These are phyloP conservation scores for Phlyctochytrium planicorne DNA, from an alignment of 192 early-diverging fungal species.

Conservation along the genomic window DNA sequence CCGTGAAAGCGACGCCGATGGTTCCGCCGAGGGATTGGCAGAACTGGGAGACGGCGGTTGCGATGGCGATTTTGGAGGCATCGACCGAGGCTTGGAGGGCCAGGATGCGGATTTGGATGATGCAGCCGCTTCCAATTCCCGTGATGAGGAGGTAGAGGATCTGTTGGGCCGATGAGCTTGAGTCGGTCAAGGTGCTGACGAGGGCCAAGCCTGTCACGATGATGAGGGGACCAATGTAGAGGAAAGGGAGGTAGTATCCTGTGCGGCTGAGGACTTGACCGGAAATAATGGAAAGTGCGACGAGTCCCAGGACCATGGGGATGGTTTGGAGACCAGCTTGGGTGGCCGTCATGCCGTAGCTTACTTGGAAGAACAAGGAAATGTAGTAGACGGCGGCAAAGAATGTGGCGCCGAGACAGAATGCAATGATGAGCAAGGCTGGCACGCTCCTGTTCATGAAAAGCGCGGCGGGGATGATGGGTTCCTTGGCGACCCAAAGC, in stretches of 20 bases:
- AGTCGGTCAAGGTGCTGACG: slow-evolving; percentile 55
- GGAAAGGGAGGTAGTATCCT: slow-evolving; percentile 61
- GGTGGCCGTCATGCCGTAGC: slow-evolving; percentile 72
- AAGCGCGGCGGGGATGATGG: slow-evolving; percentile 70
- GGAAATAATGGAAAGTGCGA: slow-evolving; percentile 61
- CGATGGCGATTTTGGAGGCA: slow-evolving; percentile 66
- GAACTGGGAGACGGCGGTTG: slow-evolving; percentile 69
- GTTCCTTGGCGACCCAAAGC: slow-evolving; percentile 59
- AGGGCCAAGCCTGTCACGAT: slow-evolving; percentile 66
- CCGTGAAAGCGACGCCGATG: slow-evolving; percentile 66
- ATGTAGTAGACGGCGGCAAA: slow-evolving; percentile 69
- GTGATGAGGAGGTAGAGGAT: slow-evolving; percentile 66
- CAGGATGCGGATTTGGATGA: slow-evolving; percentile 74
- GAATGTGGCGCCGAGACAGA: slow-evolving; percentile 49
- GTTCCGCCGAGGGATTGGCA: slow-evolving; percentile 61
- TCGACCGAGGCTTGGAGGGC: slow-evolving; percentile 70
- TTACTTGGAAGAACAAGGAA: slow-evolving; percentile 65
- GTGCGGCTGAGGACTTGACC: slow-evolving; percentile 65
- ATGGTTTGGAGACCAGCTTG: slow-evolving; percentile 72
- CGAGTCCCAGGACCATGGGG: slow-evolving; percentile 71
- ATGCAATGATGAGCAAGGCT: slow-evolving; percentile 32
- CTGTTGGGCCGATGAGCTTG: slow-evolving; percentile 48
- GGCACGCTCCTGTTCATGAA: slow-evolving; percentile 53
- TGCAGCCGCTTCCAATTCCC: slow-evolving; percentile 73
- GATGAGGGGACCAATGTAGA: slow-evolving; percentile 60